Evolutionary conservation across 2,329 filamentous ascomycete genomes (phyloP).

Genomic region (Beauveria caledonica): DNA sequence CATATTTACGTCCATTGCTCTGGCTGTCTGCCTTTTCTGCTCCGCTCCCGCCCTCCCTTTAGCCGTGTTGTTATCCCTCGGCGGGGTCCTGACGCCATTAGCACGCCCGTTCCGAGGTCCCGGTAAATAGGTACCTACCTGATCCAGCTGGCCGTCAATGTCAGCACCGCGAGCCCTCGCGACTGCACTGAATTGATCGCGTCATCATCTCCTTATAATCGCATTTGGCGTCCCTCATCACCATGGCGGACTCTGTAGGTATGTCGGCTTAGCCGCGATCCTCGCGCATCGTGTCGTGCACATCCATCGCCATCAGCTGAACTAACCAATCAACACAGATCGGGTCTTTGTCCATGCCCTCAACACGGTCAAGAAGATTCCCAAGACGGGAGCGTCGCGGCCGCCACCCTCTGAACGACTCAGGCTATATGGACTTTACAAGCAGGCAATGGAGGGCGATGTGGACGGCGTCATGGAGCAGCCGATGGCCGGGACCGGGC

Average conservation of each 20-base stretch:
- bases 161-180: background rate
- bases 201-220: slow-evolving; percentile 1
- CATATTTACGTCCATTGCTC: background rate
- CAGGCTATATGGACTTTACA: slow-evolving; percentile 94
- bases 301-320: background rate
- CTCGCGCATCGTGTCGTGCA: background rate
- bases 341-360: slow-evolving; percentile 98
- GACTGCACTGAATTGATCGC: background rate
- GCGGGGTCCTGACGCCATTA: slow-evolving; percentile 14
- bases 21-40: background rate
- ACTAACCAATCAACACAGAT: slow-evolving; percentile 48
- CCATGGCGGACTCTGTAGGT: slow-evolving; percentile 32
- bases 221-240: slow-evolving; percentile 7
- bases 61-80: background rate
- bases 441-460: slow-evolving; percentile 98
- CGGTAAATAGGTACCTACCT: background rate
- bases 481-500: slow-evolving; percentile 46
- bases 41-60: background rate
- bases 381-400: slow-evolving; percentile 81
- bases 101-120: slow-evolving; percentile 12
- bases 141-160: background rate
- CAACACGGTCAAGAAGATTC: slow-evolving; percentile 97
- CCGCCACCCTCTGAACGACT: slow-evolving; percentile 80
- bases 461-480: slow-evolving; percentile 90
- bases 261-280: slow-evolving; percentile 9